Percentiles rank a stretch among this genome's conserved stretches.
phyloP scores from a whole-genome alignment of 179 eudicot genomes.

The Nepenthes alata region DNA sequence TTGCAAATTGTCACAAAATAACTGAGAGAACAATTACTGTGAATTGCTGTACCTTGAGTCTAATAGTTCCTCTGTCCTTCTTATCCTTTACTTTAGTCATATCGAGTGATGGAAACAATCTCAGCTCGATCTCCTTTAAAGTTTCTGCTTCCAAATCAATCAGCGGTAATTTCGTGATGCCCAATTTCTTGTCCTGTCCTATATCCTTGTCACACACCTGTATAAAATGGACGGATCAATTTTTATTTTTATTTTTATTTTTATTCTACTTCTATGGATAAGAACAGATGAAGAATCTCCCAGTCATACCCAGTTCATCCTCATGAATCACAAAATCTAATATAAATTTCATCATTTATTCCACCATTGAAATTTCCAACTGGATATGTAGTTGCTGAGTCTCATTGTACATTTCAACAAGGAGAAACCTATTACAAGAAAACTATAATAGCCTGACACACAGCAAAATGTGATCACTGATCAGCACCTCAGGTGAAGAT shows the following conservation, averaged over 20 bases:
- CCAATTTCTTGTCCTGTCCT: constrained; percentile 82
- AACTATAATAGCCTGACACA: too few species aligned
- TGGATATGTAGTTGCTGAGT: too few species aligned
- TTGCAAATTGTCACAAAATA: background rate
- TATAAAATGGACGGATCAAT: constrained; percentile 1
- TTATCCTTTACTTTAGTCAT: constrained; percentile 76
- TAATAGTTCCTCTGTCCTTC: constrained; percentile 85
- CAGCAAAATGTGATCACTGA: too few species aligned
- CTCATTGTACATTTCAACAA: too few species aligned
- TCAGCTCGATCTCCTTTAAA: constrained; percentile 44
- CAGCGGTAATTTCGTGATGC: constrained; percentile 54
- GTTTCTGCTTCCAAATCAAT: constrained; percentile 50
- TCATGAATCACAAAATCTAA: too few species aligned
- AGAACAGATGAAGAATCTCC: background rate
- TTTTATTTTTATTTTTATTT: background rate
- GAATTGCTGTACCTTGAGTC: constrained; percentile 37
- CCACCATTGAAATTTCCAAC: too few species aligned
- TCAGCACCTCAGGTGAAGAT: too few species aligned
- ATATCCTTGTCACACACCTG: constrained; percentile 89
- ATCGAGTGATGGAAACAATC: constrained; percentile 63
- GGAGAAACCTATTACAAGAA: too few species aligned
- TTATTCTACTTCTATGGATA: background rate
- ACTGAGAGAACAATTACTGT: background rate
- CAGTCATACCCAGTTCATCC: background rate
- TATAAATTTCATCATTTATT: too few species aligned